Evolutionary conservation across 192 early-diverging fungal species (phyloP), one percentile per base, ranked within the genome.

Genomic region (Coemansia interrupta): DNA sequence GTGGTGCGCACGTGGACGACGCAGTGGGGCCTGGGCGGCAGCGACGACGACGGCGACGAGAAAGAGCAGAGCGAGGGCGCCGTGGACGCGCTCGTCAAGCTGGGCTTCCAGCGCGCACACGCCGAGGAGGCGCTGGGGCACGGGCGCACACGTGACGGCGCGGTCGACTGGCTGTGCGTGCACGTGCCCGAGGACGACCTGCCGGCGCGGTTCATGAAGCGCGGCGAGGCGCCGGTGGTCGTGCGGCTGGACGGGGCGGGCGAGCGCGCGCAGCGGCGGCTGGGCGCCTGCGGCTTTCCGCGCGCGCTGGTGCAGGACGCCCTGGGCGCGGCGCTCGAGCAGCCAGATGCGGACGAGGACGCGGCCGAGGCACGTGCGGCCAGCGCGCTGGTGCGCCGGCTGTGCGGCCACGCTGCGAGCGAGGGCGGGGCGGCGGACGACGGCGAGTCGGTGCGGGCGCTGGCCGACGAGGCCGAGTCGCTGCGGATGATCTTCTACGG

Each of bases 181-280:
- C 88, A 96, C 72, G 87, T 96, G 15, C 92, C 94, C 11, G 94
- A 96, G 57, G 90, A 91, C 67, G 94, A 87, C 76, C 57, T 77
- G 53, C 80, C 80, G 10, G 24, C 43, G 5, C 49, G 63, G 26
- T 58, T 82, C 12, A 39, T 72, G 63, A 59, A 48, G 0, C 66
- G 64, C 29, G 40, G 15, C 18, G 70, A 73, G 3, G 42, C 71
- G 1, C 52, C 73, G 2, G 23, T 49, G n/a, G 30, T 68, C 2
- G 50, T 63, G 3, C 58, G 23, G 6, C 41, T 44, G 0, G 28
- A 53, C 14, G 44, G n/a, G 13, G 41, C 14, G 14, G 30, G 11
- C 3, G 30, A 5, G 10, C n/a, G 47, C 41, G 71, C 72, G 0
- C 60, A 49, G 6, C 53, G 54, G 8, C 63, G 72, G 1, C 45